Base-by-base conservation (phyloP, 176 grass and related monocot species). In the Triticum urartu region DNA sequence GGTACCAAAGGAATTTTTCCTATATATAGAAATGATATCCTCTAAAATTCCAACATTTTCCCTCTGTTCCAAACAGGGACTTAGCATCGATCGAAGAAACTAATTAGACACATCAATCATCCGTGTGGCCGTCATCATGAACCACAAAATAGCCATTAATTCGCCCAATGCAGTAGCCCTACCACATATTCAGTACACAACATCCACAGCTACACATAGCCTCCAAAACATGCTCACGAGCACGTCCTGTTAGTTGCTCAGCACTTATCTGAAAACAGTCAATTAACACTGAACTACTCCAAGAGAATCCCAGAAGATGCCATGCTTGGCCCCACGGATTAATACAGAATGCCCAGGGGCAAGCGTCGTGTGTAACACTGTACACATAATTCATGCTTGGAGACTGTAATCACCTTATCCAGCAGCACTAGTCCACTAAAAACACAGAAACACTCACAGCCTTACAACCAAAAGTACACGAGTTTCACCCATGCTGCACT, bases 151-250 rank as follows among this genome's bases (percentile, higher is more conserved):
- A 52, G 26, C 7, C 20, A 66, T 66, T 82, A 81, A 58, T 48
- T 75, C 59, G 34, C 36, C 74, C 58, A 81, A 66, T 62, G 15
- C 38, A 11, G 40, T 30, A 28, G 35, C n/a, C 54, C 82, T 67
- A 80, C 60, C 48, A 58, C 42, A 60, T n/a, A 81, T 81, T 68
- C 56, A 60, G 21, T 30, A 72, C 28, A 79, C n/a, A 64, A 72
- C 38, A 36, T 25, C 68, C 24, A 83, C 9, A 54, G 13, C 70
- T 24, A 43, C 2, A 78, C 58, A 60, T 61, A 58, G 54, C 22
- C 47, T 89, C 70, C 4, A 59, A 59, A 75, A 69, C 35, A 45
- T 15, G 68, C 40, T 28, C 52, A 86, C 22, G 15, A 1, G 17
- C 5, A 71, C 54, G n/a, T 22, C 79, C 5, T 32, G 15, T 78